phyloP scores from a whole-genome alignment of 257 asterid species.

The Solanum tarijense region DNA sequence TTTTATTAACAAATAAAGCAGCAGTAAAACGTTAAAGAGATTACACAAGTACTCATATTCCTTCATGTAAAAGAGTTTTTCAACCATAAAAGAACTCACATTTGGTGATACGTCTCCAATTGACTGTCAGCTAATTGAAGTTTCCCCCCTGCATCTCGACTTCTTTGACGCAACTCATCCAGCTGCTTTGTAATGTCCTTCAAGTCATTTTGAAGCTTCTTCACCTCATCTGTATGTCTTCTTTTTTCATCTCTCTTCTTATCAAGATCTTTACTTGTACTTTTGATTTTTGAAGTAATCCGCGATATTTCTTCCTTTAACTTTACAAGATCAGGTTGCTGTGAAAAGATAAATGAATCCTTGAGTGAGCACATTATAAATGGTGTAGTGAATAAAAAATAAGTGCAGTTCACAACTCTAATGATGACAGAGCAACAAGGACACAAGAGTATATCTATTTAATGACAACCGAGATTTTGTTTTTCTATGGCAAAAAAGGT shows the following conservation, averaged over 20 bases:
- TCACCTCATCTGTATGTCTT: conserved; percentile 57
- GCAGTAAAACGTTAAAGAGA: background rate
- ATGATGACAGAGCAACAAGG: background rate
- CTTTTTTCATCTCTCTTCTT: conserved; percentile 73
- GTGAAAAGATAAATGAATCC: conserved; percentile 1
- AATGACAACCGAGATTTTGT: background rate
- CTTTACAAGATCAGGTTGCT: conserved; percentile 95
- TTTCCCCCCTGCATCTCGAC: conserved; percentile 77
- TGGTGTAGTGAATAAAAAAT: background rate
- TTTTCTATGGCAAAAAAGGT: background rate
- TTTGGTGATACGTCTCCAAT: conserved; percentile 80
- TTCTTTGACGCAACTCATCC: conserved; percentile 68
- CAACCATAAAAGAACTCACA: conserved; percentile 42
- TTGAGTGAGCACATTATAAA: background rate
- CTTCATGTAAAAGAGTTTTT: conserved; percentile 2
- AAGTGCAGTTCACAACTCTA: background rate
- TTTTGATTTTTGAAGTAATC: conserved; percentile 60
- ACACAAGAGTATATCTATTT: background rate
- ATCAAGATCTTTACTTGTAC: conserved; percentile 60
- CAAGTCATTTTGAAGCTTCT: conserved; percentile 79
- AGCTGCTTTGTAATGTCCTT: conserved; percentile 65
- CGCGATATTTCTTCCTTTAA: conserved; percentile 84
- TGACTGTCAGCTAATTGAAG: conserved; percentile 94
- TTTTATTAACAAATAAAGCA: background rate
- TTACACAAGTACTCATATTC: conserved; percentile 1